phyloP scores from a whole-genome alignment of 2,329 filamentous ascomycete genomes.

The Dichotomopilus funicola region DNA sequence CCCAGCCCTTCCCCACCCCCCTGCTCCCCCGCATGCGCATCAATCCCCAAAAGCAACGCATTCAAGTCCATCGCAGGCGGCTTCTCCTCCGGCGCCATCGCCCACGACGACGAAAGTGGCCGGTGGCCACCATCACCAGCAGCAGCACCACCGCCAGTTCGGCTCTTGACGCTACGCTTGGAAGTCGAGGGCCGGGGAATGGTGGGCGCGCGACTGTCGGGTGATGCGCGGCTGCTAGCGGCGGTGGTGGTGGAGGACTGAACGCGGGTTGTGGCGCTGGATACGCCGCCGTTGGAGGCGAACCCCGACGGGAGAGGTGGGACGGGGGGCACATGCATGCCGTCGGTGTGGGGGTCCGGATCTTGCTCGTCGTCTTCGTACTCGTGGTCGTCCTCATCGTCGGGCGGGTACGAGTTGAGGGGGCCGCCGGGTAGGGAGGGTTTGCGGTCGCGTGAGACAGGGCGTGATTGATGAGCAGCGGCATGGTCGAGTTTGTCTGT shows the following conservation, averaged over 20 bases:
- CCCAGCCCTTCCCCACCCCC: conserved; percentile 38
- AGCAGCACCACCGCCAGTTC: conserved; percentile 25
- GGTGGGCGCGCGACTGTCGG: conserved; percentile 14
- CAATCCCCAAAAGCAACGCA: conserved; percentile 45
- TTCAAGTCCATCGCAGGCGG: conserved; percentile 40
- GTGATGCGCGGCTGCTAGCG: conserved; percentile 11
- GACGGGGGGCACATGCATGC: conserved; percentile 43
- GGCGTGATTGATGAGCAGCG: conserved; percentile 17
- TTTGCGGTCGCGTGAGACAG: conserved; percentile 30
- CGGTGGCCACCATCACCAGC: conserved; percentile 26
- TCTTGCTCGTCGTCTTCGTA: conserved; percentile 27
- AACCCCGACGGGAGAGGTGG: conserved; percentile 43
- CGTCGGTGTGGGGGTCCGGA: too few relatives aligned
- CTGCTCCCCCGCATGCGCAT: conserved; percentile 41
- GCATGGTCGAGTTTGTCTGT: neutral
- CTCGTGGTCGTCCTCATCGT: conserved; percentile 28
- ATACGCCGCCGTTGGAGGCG: conserved; percentile 6
- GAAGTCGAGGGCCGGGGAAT: conserved; percentile 22
- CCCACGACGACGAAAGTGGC: conserved; percentile 17
- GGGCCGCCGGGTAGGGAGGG: conserved; percentile 30
- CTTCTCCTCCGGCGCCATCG: conserved; percentile 4
- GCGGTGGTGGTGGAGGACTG: neutral
- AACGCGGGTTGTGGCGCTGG: neutral
- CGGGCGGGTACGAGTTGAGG: conserved; percentile 38
- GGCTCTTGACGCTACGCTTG: conserved; percentile 37